Base-by-base conservation (phyloP, 225 moss, liverwort and hornwort genomes). In the Polytrichum formosum region DNA sequence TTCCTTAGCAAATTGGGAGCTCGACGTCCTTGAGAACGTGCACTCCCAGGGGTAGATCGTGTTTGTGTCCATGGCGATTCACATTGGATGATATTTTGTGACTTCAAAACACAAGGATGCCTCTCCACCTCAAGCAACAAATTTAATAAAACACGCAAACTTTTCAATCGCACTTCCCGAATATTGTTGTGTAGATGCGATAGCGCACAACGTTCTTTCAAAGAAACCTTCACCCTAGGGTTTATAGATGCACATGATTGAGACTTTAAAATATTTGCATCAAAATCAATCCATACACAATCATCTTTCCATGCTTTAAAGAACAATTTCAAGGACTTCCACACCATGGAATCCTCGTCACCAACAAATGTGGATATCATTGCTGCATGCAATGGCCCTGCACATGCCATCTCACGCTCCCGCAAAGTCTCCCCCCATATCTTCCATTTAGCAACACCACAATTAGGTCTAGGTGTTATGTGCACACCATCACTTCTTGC, bases 161-260 rank as follows among this genome's bases (percentile, higher is more conserved):
- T 93, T 78, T 83, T 77, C 16, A 6, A 60, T 27, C 82, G 77
- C 1, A 91, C 74, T 4, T 85, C 81, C 63, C 72, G 37, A 2
- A 73, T 81, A 63, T 55, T 1, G 33, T 74, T 93, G 37, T 21
- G 75, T 66, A 96, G 68, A 29, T 87, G 68, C 28, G 81, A 83
- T 68, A 93, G 72, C 26, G 96, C 91, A 66, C 68, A 83, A 5
- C 26, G 54, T 61, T 96, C 96, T 61, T 85, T 87, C 37, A 77
- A 76, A 31, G 88, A 88, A 4, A 83, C 46, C 9, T 73, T 80
- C 73, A 65, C 70, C 26, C 0, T 13, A 46, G 10, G 76, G 26
- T 9, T 61, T 33, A 65, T n/a, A 18, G 4, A 5, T 66, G 13
- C 0, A 56, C 0, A 33, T 0, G 25, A 23, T 2, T 69, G 80